Evolutionary conservation across 2,329 filamentous ascomycete species (phyloP).

Genomic region (Arthrinium phaeospermum): DNA sequence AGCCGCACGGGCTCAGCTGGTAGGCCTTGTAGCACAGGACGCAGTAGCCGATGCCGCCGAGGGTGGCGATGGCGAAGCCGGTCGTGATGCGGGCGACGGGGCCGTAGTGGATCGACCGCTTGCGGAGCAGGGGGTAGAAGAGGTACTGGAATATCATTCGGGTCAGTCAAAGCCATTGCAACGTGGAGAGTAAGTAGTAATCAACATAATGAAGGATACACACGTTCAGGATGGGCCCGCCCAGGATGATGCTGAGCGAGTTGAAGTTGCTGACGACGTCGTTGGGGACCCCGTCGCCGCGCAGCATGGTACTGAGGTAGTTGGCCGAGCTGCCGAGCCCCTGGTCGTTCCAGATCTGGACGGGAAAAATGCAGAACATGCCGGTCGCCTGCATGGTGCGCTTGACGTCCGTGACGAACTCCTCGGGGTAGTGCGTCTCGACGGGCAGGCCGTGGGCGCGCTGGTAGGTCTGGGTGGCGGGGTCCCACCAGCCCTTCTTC

Average conservation of each 20-base stretch:
- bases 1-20: slow-evolving; percentile 46
- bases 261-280: slow-evolving; percentile 58
- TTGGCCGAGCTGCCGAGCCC: slow-evolving; percentile 57
- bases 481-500: slow-evolving; percentile 61
- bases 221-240: slow-evolving; percentile 51
- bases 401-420: slow-evolving; percentile 69
- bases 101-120: slow-evolving; percentile 48
- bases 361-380: slow-evolving; percentile 61
- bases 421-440: slow-evolving; percentile 63
- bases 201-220: no score
- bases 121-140: slow-evolving; percentile 52
- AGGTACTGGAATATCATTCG: slow-evolving; percentile 35
- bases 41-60: slow-evolving; percentile 51
- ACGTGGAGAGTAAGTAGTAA: no score
- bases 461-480: slow-evolving; percentile 60
- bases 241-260: slow-evolving; percentile 52
- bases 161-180: no score
- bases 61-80: slow-evolving; percentile 54
- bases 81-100: slow-evolving; percentile 55
- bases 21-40: slow-evolving; percentile 49
- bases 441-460: slow-evolving; percentile 46
- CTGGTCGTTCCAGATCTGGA: slow-evolving; percentile 51
- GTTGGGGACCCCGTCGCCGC: slow-evolving; percentile 55
- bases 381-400: slow-evolving; percentile 66
- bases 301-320: slow-evolving; percentile 54